Evolutionary conservation across 345 rosid genomes (phyloP).

Genomic region (Eucalyptus curtisii): DNA sequence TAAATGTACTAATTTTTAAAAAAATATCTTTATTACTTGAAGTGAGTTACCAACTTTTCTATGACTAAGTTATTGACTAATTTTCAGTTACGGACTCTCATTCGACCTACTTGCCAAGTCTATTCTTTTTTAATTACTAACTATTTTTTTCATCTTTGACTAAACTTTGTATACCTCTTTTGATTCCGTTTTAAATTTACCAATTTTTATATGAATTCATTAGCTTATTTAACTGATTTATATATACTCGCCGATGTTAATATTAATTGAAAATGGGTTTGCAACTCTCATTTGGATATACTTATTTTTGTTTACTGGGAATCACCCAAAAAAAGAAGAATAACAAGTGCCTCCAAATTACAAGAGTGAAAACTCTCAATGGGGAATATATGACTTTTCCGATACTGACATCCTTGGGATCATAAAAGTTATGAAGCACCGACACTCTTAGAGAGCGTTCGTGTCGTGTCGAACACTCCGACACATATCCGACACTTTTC

Average conservation of each 20-base stretch:
- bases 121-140: background rate
- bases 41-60: background rate
- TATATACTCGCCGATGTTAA: background rate
- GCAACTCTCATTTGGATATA: background rate
- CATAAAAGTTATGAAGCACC: rapidly evolving
- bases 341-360: background rate
- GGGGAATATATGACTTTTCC: background rate
- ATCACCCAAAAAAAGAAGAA: background rate
- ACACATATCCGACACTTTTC: rapidly evolving
- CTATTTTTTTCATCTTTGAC: background rate
- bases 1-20: background rate
- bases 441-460: rapidly evolving
- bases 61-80: rapidly evolving
- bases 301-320: background rate
- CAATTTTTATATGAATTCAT: background rate
- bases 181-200: background rate
- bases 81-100: background rate
- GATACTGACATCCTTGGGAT: rapidly evolving
- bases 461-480: rapidly evolving
- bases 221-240: background rate
- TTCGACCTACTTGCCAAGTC: background rate
- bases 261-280: background rate
- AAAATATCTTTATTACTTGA: background rate
- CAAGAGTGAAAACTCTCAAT: background rate
- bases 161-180: background rate